These are phyloP conservation scores for Pseudocercospora crystallina DNA, from an alignment of 2,329 filamentous ascomycete genomes.

Conservation along the genomic window DNA sequence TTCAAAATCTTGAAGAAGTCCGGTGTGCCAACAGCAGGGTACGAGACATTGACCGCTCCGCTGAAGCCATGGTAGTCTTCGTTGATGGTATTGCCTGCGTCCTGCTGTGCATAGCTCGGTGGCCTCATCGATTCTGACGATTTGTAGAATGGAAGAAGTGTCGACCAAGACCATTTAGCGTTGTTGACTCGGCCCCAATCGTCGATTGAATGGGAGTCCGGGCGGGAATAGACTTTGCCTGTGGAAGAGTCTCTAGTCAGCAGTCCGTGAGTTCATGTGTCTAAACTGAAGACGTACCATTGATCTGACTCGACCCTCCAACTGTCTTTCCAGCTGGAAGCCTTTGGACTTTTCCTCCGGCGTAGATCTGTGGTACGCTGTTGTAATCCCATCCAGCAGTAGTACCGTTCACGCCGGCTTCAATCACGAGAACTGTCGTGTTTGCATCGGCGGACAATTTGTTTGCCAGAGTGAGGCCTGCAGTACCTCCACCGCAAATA, in stretches of 20 bases:
- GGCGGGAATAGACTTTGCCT: slow-evolving; percentile 19
- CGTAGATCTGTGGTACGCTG: slow-evolving; percentile 9
- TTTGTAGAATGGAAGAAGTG: slow-evolving; percentile 16
- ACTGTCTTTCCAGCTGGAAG: slow-evolving; percentile 17
- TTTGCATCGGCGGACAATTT: slow-evolving; percentile 27
- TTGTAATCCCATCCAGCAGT: slow-evolving; percentile 5
- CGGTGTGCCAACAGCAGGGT: slow-evolving; percentile 8
- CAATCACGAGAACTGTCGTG: slow-evolving; percentile 32
- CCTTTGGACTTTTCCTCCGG: slow-evolving; percentile 5
- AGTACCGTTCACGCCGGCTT: slow-evolving; percentile 17
- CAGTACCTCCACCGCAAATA: slow-evolving; percentile 31
- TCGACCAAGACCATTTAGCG: slow-evolving; percentile 16
- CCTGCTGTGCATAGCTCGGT: slow-evolving; percentile 8
- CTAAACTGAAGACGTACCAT: slow-evolving; percentile 4
- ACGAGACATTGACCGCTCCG: slow-evolving; percentile 20
- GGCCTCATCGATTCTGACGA: slow-evolving; percentile 4
- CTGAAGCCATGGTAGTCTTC: slow-evolving; percentile 13
- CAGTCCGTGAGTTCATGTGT: no score
- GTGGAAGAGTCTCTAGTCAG: neutral
- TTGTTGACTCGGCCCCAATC: slow-evolving; percentile 16
- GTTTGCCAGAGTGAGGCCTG: slow-evolving; percentile 31
- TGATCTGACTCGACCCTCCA: slow-evolving; percentile 18
- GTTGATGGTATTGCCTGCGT: slow-evolving; percentile 4
- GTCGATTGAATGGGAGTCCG: slow-evolving; percentile 14
- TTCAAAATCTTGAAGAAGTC: slow-evolving; percentile 33